A percentile compares a stretch with the other conserved stretches of the same genome.
These are phyloP conservation scores for Epichloe amarillans DNA, from an alignment of 2,329 filamentous ascomycete species.

Conservation along the genomic window DNA sequence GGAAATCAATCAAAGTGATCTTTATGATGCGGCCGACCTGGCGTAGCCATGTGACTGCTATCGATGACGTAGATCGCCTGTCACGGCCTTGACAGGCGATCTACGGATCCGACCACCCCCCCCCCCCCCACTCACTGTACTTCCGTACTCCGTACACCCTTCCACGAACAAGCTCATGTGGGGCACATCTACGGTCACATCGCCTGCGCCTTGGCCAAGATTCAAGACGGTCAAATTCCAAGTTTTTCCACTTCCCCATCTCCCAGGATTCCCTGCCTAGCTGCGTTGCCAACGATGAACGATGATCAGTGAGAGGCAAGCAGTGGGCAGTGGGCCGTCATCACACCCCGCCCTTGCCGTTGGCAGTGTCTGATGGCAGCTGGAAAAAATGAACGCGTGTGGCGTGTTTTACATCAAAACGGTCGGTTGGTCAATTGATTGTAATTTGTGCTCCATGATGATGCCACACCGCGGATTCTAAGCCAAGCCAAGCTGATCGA, in stretches of 20 bases:
- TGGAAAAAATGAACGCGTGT: no score
- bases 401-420: no score
- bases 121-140: no score
- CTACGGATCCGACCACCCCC: no score
- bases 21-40: no score
- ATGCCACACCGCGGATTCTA: constrained; percentile 22
- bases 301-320: not conserved
- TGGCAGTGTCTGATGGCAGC: no score
- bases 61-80: constrained; percentile 4
- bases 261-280: not conserved
- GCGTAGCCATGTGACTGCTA: not conserved
- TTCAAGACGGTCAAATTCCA: not conserved
- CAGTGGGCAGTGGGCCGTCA: no score
- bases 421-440: not conserved
- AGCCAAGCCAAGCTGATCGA: not conserved
- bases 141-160: not conserved
- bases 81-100: no score
- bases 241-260: not conserved
- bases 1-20: no score
- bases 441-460: constrained; percentile 18
- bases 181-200: not conserved
- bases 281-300: not conserved
- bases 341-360: no score
- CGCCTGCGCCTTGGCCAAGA: not conserved
- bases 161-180: constrained; percentile 4